Base-by-base conservation (phyloP, 257 asterid species). In the Striga asiatica region DNA sequence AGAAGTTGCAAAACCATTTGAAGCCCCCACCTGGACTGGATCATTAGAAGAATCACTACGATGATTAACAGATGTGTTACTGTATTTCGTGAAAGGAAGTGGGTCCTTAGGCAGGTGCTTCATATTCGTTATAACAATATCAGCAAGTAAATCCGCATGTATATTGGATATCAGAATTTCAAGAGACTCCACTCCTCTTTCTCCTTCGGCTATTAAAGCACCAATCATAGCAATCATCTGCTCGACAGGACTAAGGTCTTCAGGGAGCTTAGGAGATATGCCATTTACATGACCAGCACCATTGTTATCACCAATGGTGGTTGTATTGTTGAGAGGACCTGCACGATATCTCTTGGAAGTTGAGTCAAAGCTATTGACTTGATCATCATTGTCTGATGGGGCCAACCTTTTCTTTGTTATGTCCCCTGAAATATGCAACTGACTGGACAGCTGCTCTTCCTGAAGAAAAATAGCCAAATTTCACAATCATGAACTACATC, bases 141-240 rank as follows among this genome's bases (percentile, higher is more conserved):
- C 99, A 62, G 99, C 97, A 17, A 92, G 89, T 67, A 92, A 65
- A 81, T 92, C 99, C 17, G 99, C 95, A 63, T 78, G 95, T 50
- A 88, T 79, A 56, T 76, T 75, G 34, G 97, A 79, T 54, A 92
- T 71, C 41, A 92, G 89, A 76, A 92, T 64, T 70, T 92, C 93
- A 24, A 92, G 88, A 63, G 97, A 84, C 45, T 82, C 82, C 25
- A 76, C 85, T 61, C 95, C 99, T 64, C 87, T 77, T 69, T 92
- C 97, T 56, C 99, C 99, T 81, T 88, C 99, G 39, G 94, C 97
- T 53, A 92, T 81, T 50, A 92, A 62, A 66, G 95, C 97, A 72
- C 86, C 93, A 73, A 92, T 92, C 97, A 84, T 74, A 41, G 78
- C 73, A 70, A 88, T 82, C 91, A 88, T 88, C 69, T 92, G 93